A percentile compares a stretch with the other conserved stretches of the same genome.
Evolutionary conservation across 2,329 filamentous ascomycete genomes (phyloP).

Genomic region (Macroventuria anomochaeta): DNA sequence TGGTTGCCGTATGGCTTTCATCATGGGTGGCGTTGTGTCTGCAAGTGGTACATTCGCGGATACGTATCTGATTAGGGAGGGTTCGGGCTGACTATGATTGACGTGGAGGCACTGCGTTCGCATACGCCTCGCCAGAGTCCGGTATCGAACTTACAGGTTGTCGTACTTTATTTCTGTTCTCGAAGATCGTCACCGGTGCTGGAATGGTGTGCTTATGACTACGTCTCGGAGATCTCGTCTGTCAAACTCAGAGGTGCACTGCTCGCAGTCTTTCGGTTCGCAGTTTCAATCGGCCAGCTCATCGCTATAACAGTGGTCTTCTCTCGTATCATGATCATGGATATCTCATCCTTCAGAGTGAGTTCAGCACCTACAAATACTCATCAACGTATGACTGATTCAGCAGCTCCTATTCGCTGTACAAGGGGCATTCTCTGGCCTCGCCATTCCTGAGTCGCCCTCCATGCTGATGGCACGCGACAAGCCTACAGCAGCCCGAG

Average conservation of each 20-base stretch:
- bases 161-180: background rate
- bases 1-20: background rate
- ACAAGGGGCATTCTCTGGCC: constrained; percentile 6
- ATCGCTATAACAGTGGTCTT: background rate
- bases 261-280: background rate
- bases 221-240: background rate
- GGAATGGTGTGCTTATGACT: constrained; percentile 1
- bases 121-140: background rate
- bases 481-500: constrained; percentile 3
- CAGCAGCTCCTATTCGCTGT: constrained; percentile 5
- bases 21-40: background rate
- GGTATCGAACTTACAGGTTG: background rate
- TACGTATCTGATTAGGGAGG: background rate
- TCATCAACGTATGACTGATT: background rate
- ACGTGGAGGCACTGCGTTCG: background rate
- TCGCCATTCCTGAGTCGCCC: constrained; percentile 7
- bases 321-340: background rate
- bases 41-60: background rate
- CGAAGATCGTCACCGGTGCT: background rate
- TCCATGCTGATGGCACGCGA: constrained; percentile 6
- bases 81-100: background rate
- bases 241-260: background rate
- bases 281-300: background rate
- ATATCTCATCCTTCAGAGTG: background rate
- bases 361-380: background rate